These are phyloP conservation scores for Dovyalis caffra DNA, from an alignment of 345 rosid species.

Conservation along the genomic window DNA sequence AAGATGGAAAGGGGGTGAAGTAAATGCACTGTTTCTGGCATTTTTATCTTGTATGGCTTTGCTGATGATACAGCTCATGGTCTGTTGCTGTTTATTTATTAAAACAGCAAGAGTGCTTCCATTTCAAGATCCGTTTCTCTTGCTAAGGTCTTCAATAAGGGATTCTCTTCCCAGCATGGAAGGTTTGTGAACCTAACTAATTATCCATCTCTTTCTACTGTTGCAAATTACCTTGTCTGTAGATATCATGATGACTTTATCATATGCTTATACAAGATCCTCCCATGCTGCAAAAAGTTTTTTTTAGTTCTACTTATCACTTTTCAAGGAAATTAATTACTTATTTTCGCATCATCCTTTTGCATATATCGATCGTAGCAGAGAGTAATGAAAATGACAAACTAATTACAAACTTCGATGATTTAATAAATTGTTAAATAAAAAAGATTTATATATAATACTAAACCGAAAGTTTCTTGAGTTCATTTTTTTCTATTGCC, in stretches of 20 bases:
- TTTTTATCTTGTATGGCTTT: neutral
- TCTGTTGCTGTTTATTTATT: neutral
- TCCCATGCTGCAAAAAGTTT: too few species aligned
- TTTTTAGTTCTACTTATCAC: neutral
- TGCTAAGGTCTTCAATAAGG: constrained; percentile 22
- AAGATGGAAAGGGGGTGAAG: neutral
- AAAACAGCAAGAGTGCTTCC: neutral
- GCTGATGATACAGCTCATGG: neutral
- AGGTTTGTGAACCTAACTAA: constrained; percentile 13
- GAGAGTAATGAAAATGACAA: neutral
- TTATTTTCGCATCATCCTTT: neutral
- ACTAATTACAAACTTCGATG: neutral
- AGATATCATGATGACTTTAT: too few species aligned
- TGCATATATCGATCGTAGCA: neutral
- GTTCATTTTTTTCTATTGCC: too few species aligned
- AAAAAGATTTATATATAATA: too few species aligned
- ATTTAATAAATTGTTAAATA: neutral
- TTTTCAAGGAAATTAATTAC: neutral
- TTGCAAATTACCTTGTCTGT: neutral
- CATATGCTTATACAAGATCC: too few species aligned
- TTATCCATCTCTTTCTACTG: neutral
- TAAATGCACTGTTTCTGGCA: neutral
- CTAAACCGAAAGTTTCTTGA: too few species aligned
- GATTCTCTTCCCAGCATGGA: constrained; percentile 26
- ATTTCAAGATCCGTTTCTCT: constrained; percentile 9